Evolutionary conservation across 1,284 basidiomycete species (phyloP), one percentile per base, ranked within the genome.

Genomic region (Ganoderma multipileum): DNA sequence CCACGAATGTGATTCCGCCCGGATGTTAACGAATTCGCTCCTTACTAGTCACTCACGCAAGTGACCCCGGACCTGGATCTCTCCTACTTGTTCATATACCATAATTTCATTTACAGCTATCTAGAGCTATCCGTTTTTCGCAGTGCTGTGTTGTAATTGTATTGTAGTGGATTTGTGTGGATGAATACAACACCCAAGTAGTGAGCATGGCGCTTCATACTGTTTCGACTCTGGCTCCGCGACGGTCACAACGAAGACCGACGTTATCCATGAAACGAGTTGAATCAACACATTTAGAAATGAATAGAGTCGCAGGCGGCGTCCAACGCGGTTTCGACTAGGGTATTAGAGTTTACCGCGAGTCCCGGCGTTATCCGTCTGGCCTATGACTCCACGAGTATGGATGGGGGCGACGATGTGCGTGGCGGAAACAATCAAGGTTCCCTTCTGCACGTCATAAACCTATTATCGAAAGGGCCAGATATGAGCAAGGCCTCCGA

Each of bases 381-480:
- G 47, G 47, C 2, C 47, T 14, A 14, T 12, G 23, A 11, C 23
- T 52, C 47, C 47, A 11, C 47, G 47, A 12, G 23, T 23, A 26
- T 52, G 47, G 3, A 26, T 52, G 9, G 76, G 74, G 1, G 73
- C 65, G n/a, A 79, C 68, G 18, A 72, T 70, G 33, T 79, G 78
- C 14, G 71, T 69, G 2, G 71, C 75, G n/a, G 78, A 77, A 2
- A 75, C 59, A 28, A 79, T 60, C 41, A 78, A 58, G 12, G 65
- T 66, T 4, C 71, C 72, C 14, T 68, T 74, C n/a, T 64, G 63
- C 70, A 74, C 75, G 66, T 78, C 75, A 58, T 76, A 77, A 8
- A 77, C 71, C 78, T 79, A 47, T 39, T 6, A 16, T 33, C 26
- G n/a, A 36, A 5, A 30, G 12, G 20, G 44, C 4, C 9, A 6